Evolutionary conservation across 345 rosid genomes (phyloP).

Genomic region (Trapa incisa): DNA sequence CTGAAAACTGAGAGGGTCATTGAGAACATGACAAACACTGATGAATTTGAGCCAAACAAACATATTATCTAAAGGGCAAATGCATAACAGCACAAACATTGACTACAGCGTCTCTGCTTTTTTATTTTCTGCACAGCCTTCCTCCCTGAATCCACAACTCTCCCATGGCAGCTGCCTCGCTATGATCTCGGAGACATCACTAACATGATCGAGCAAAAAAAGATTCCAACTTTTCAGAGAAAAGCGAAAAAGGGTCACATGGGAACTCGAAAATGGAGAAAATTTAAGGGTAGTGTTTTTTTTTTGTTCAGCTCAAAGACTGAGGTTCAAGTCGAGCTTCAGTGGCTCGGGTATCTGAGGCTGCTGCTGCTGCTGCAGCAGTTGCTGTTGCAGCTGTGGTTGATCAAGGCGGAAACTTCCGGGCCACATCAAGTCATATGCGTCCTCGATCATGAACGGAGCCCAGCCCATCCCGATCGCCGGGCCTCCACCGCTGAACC

Average conservation of each 20-base stretch:
- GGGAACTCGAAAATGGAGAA: neutral
- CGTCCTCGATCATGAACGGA: conserved; percentile 28
- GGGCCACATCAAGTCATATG: conserved; percentile 49
- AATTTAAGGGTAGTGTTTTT: neutral
- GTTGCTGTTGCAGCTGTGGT: conserved; percentile 11
- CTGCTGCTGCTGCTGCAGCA: conserved; percentile 10
- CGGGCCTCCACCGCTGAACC: conserved; percentile 26
- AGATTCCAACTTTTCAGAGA: conserved; percentile 8
- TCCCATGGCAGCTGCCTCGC: conserved; percentile 1
- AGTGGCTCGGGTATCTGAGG: conserved; percentile 13
- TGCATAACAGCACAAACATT: neutral
- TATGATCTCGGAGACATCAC: neutral
- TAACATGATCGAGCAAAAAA: conserved; percentile 6
- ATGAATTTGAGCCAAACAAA: neutral
- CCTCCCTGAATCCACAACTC: neutral
- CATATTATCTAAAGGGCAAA: neutral
- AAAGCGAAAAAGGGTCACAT: neutral
- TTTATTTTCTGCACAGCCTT: neutral
- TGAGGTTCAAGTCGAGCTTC: conserved; percentile 49
- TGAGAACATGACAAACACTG: neutral
- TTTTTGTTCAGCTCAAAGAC: conserved; percentile 22
- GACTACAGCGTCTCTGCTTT: neutral
- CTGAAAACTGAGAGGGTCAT: neutral
- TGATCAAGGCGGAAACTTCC: conserved; percentile 59
- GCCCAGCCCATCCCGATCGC: conserved; percentile 25